Evolutionary conservation across 2,329 filamentous ascomycete species (phyloP).

Genomic region (Penicillium aurantiogriseum): DNA sequence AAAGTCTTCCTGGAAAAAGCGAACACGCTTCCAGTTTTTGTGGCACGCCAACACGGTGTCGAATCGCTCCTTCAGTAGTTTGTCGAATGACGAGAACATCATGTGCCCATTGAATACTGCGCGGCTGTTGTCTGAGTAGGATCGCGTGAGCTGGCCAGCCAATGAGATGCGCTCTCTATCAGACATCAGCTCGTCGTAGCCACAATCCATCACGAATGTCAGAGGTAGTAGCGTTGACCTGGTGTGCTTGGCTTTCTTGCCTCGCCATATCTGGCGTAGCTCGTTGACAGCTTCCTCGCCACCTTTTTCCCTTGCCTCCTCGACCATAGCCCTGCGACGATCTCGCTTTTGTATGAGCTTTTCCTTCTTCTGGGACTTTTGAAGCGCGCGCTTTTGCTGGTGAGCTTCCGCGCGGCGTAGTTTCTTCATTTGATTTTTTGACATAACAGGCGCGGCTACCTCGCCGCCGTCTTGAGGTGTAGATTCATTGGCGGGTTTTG

Average conservation of each 20-base stretch:
- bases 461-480: constrained; percentile 5
- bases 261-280: constrained; percentile 27
- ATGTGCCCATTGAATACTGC: constrained; percentile 68
- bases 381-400: constrained; percentile 66
- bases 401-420: constrained; percentile 68
- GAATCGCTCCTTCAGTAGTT: constrained; percentile 73
- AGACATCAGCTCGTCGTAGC: constrained; percentile 86
- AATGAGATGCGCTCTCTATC: constrained; percentile 83
- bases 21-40: constrained; percentile 74
- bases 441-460: constrained; percentile 49
- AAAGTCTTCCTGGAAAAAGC: constrained; percentile 73
- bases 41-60: constrained; percentile 75
- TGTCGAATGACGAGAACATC: constrained; percentile 72
- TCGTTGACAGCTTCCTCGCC: constrained; percentile 26
- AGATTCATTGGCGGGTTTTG: background rate
- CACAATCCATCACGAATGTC: constrained; percentile 82
- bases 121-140: constrained; percentile 82
- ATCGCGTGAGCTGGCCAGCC: constrained; percentile 77
- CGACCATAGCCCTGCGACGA: constrained; percentile 44
- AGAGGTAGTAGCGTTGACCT: constrained; percentile 65
- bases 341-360: constrained; percentile 55
- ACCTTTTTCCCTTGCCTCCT: constrained; percentile 33
- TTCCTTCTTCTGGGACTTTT: constrained; percentile 59
- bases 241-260: constrained; percentile 26
- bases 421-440: constrained; percentile 85